A percentile compares a stretch with the other conserved stretches of the same genome.
phyloP scores from a whole-genome alignment of 805 yeast species.

The Candida caryicola region DNA sequence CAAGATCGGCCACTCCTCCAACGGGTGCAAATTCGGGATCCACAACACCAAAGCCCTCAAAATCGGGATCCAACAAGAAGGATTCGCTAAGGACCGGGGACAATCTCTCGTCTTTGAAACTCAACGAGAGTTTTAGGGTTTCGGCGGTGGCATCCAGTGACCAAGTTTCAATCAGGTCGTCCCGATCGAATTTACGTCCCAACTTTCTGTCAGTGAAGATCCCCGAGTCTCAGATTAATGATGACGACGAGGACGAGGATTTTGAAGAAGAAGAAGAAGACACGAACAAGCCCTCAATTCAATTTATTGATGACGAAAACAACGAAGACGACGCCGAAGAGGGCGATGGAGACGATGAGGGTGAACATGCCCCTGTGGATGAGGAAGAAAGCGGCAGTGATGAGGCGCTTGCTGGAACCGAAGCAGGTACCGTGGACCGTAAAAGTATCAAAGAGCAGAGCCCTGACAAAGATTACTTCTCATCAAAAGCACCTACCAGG shows the following conservation, averaged over 20 bases:
- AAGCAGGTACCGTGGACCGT: too few relatives aligned
- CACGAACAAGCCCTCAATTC: slow-evolving; percentile 52
- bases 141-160: slow-evolving; percentile 18
- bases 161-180: slow-evolving; percentile 31
- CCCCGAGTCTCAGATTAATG: slow-evolving; percentile 64
- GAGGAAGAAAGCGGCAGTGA: slow-evolving; percentile 1
- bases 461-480: slow-evolving; percentile 2
- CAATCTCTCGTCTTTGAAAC: neutral
- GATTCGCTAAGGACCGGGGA: neutral
- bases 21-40: neutral
- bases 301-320: slow-evolving; percentile 49
- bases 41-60: neutral
- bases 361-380: slow-evolving; percentile 2
- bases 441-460: neutral
- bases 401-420: too few relatives aligned
- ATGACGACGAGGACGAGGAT: slow-evolving; percentile 58
- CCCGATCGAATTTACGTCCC: slow-evolving; percentile 47
- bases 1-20: neutral
- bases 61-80: neutral
- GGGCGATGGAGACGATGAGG: slow-evolving; percentile 8
- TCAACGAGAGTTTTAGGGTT: neutral
- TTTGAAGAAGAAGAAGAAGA: slow-evolving; percentile 16
- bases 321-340: slow-evolving; percentile 20
- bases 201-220: slow-evolving; percentile 69
- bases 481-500: neutral